A percentile compares a stretch with the other conserved stretches of the same genome.
These are phyloP conservation scores for Jamesozyma gamospora DNA, from an alignment of 805 yeast genomes.

Conservation along the genomic window DNA sequence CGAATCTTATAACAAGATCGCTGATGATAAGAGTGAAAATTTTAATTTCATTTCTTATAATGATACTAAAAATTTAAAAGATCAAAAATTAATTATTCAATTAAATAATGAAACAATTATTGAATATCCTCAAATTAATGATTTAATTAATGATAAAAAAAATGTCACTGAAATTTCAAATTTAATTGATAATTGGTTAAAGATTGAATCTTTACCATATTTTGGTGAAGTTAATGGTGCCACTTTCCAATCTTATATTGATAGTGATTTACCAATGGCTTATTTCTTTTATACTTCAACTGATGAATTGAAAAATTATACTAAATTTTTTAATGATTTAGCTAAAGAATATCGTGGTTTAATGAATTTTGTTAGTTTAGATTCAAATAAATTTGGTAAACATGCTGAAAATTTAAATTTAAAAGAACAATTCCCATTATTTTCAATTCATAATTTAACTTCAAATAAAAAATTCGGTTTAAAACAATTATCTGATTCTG, in stretches of 20 bases:
- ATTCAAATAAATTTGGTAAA: conserved; percentile 70
- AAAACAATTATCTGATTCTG: conserved; percentile 40
- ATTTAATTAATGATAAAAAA: conserved; percentile 11
- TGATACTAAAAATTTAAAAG: conserved; percentile 29
- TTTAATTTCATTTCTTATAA: conserved; percentile 45
- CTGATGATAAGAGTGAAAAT: conserved; percentile 54
- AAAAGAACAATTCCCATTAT: conserved; percentile 81
- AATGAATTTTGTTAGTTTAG: conserved; percentile 79
- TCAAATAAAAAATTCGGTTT: conserved; percentile 70
- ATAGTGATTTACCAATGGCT: conserved; percentile 66
- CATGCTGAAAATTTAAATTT: conserved; percentile 86
- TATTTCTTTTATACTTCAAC: conserved; percentile 73
- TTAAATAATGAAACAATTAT: conserved; percentile 26
- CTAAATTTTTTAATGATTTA: conserved; percentile 43
- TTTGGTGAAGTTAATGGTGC: conserved; percentile 63
- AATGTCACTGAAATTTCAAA: conserved; percentile 33
- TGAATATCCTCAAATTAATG: conserved; percentile 24
- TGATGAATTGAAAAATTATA: conserved; percentile 54
- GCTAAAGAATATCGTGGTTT: conserved; percentile 73
- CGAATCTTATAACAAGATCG: conserved; percentile 51
- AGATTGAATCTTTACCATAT: conserved; percentile 20
- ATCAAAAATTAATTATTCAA: conserved; percentile 24
- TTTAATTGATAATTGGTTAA: conserved; percentile 34
- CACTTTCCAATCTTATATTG: conserved; percentile 68
- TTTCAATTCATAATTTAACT: conserved; percentile 69